Percentiles rank a stretch among this genome's conserved stretches.
phyloP scores from a whole-genome alignment of 225 moss, liverwort and hornwort genomes.

The Pleurozium schreberi region DNA sequence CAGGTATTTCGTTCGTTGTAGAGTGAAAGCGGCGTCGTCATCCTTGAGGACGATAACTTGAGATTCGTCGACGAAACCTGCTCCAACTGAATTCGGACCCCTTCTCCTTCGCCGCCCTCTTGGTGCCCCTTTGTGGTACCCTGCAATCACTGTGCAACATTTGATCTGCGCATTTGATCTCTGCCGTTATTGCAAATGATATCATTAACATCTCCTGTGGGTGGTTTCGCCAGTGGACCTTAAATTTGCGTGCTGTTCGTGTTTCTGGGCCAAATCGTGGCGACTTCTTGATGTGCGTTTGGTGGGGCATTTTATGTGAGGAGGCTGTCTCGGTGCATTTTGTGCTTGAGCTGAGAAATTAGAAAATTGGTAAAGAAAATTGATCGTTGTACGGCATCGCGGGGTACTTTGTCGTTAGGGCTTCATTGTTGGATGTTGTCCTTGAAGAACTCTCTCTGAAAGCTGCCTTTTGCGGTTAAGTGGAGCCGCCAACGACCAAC shows the following conservation, averaged over 20 bases:
- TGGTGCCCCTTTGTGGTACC: not conserved
- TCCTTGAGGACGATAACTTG: not conserved
- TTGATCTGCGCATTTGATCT: not conserved
- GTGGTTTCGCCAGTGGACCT: not conserved
- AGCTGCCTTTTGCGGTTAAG: not conserved
- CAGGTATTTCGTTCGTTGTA: not conserved
- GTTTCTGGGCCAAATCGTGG: not conserved
- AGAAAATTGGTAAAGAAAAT: not conserved
- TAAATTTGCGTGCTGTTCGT: not conserved
- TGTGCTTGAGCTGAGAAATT: not conserved
- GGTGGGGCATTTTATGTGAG: not conserved
- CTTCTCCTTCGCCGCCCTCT: not conserved
- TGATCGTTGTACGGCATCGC: not conserved
- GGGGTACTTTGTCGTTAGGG: not conserved
- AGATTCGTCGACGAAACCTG: conserved; percentile 12
- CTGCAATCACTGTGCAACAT: not conserved
- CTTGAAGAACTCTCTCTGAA: not conserved
- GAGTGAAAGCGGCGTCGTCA: not conserved
- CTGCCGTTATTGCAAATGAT: not conserved
- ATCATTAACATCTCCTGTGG: not conserved
- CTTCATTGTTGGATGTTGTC: not conserved
- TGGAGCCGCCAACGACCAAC: not conserved
- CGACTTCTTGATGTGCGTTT: not conserved
- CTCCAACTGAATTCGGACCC: conserved; percentile 39
- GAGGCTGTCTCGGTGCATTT: not conserved